phyloP scores from a whole-genome alignment of 1,139 yeast species.

The Debaryomycetaceae sp. region DNA sequence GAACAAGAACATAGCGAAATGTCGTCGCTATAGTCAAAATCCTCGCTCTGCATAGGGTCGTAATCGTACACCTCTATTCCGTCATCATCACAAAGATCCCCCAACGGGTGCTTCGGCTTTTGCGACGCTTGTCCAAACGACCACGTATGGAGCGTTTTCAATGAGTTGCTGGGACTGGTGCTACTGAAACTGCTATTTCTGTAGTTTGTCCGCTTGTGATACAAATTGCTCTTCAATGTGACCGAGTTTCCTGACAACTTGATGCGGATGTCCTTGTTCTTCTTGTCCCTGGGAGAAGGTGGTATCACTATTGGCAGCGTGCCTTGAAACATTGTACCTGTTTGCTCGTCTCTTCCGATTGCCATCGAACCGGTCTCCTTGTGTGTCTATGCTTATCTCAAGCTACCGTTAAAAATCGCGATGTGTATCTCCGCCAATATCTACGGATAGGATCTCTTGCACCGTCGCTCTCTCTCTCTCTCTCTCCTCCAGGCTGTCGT shows the following conservation, averaged over 20 bases:
- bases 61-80: conserved; percentile 1
- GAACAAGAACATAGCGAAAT: conserved; percentile 7
- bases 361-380: background rate
- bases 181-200: background rate
- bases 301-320: background rate
- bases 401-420: too few species aligned
- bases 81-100: background rate
- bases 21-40: conserved; percentile 7
- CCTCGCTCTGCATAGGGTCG: background rate
- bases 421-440: too few species aligned
- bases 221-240: background rate
- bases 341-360: background rate
- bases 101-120: conserved; percentile 1
- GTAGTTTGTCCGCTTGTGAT: background rate
- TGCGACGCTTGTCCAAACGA: background rate
- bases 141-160: background rate
- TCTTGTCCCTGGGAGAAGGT: background rate
- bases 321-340: background rate
- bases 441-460: background rate
- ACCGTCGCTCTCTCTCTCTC: background rate
- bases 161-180: background rate
- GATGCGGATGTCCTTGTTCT: background rate
- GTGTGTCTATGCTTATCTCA: background rate
- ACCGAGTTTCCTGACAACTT: background rate
- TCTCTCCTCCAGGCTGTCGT: background rate